Base-by-base conservation (phyloP, 108 stramenopile genomes). In the Cyclostephanos invisitatus region DNA sequence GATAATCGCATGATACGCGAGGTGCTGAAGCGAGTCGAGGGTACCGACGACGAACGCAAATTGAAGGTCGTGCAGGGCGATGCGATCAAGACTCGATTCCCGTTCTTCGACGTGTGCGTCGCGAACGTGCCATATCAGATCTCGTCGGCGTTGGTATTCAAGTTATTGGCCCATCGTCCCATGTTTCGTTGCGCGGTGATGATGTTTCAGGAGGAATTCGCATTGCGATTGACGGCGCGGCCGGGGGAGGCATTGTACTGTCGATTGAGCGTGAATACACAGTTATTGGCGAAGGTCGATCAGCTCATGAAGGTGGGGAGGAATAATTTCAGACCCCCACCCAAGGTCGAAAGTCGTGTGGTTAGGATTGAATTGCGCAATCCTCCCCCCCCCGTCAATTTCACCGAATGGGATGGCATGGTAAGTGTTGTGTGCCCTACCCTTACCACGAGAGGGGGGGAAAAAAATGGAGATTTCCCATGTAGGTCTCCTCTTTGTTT, bases 51-150 rank as follows among this genome's bases (percentile, higher is more conserved):
- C 9, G 80, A 91, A 49, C 67, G 81, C 25, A 95, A 96, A 67
- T 83, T 99, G 17, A 82, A 91, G 60, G 85, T 99, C 0, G 92
- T 99, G 22, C 97, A 97, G 64, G 98, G 97, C 2, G 98, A 98
- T 79, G 97, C 97, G 21, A 91, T 99, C 36, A 96, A 98, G 63
- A 90, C 92, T 0, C 83, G 88, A 24, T 93, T 98, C 78, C 99
- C 99, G 4, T 98, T 96, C 78, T 98, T 99, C 69, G 96, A 99
- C 77, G 86, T 98, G 2, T 96, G 95, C 64, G 97, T 98, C 35
- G 99, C 99, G 64, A 99, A 99, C 72, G 86, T 99, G 8, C 99
- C 99, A 10, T 99, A 99, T 73, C 95, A 97, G 80, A 99, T 99
- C 42, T 97, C 96, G 5, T 91, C 89, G 6, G 90, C 93, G 3